Evolutionary conservation across 306 rosid species (phyloP).

Genomic region (Betula pendula): DNA sequence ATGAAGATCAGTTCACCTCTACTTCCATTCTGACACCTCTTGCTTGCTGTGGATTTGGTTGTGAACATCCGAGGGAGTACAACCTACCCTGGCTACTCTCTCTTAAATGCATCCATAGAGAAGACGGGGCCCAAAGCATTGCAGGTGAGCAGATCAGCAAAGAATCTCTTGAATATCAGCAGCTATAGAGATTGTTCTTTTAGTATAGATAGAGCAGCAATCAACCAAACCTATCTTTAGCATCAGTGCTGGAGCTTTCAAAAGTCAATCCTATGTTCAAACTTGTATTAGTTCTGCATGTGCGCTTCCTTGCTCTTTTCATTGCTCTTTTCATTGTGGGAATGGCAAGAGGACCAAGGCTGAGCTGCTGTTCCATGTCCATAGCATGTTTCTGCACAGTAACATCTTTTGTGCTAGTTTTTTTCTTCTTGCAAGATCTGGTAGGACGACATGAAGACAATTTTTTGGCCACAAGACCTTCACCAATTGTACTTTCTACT

Average conservation of each 20-base stretch:
- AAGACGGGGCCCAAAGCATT: no score
- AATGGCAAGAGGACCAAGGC: conserved; percentile 36
- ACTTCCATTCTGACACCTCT: neutral
- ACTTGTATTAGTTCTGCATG: conserved; percentile 38
- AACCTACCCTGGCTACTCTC: neutral
- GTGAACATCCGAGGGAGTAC: neutral
- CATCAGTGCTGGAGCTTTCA: conserved; percentile 49
- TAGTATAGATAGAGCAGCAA: conserved; percentile 26
- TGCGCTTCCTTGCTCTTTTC: conserved; percentile 53
- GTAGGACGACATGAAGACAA: conserved; percentile 25
- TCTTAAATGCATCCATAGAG: no score
- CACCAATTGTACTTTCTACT: conserved; percentile 22
- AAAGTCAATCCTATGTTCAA: conserved; percentile 39
- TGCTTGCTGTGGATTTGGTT: neutral
- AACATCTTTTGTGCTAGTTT: conserved; percentile 28
- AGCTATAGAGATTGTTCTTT: neutral
- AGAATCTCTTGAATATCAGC: no score
- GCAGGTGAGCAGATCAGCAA: no score
- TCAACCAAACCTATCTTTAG: conserved; percentile 27
- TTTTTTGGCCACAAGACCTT: conserved; percentile 31
- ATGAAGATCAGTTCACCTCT: neutral
- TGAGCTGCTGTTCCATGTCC: conserved; percentile 45
- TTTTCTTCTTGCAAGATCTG: conserved; percentile 42
- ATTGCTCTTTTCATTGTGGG: conserved; percentile 41
- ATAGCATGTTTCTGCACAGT: conserved; percentile 25